These are phyloP conservation scores for Handroanthus guayacan DNA, from an alignment of 257 asterid genomes.

Conservation along the genomic window DNA sequence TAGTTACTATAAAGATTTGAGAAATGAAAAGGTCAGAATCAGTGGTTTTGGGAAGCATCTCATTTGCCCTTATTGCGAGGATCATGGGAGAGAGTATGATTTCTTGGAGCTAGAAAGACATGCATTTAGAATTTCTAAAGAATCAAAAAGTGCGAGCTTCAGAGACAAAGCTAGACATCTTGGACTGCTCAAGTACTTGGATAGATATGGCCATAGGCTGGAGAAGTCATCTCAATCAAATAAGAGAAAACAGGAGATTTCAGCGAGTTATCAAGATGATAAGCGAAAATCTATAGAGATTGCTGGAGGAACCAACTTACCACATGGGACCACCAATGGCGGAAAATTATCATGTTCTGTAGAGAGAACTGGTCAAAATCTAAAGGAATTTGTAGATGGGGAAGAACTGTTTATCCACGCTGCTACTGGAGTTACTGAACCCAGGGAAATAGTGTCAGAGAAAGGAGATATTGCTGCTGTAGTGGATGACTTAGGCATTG, in stretches of 20 bases:
- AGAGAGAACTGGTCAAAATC: constrained; percentile 30
- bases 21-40: constrained; percentile 55
- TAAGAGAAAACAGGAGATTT: constrained; percentile 43
- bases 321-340: not conserved
- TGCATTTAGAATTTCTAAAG: constrained; percentile 67
- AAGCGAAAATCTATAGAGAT: constrained; percentile 20
- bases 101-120: constrained; percentile 66
- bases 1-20: constrained; percentile 60
- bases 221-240: constrained; percentile 34
- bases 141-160: constrained; percentile 68
- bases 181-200: constrained; percentile 73
- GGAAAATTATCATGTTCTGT: not conserved
- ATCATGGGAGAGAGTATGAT: constrained; percentile 56
- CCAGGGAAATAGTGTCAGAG: not conserved
- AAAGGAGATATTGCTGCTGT: constrained; percentile 24
- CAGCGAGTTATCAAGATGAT: constrained; percentile 35
- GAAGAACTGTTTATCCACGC: constrained; percentile 11
- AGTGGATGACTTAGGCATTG: constrained; percentile 24
- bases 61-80: constrained; percentile 69
- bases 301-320: not conserved
- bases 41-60: constrained; percentile 55
- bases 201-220: constrained; percentile 47
- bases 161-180: constrained; percentile 71
- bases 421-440: constrained; percentile 22
- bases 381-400: constrained; percentile 22